Conservation (phyloP, 1,284 basidiomycete genomes). For the Dichomitus squalens region DNA sequence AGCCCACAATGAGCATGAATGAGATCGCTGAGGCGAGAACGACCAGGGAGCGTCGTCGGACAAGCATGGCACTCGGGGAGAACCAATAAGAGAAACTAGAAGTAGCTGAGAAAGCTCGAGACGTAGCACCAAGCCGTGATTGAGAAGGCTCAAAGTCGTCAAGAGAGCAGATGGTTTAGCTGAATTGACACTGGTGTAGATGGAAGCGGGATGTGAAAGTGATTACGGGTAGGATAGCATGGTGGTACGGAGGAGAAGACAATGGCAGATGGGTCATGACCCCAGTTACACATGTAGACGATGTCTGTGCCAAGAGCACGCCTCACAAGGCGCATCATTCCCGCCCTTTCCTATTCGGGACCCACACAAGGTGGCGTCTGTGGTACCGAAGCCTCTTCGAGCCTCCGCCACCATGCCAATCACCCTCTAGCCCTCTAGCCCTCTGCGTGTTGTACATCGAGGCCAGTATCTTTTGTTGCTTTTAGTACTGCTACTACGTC, state of each 20-base stretch:
- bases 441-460: not conserved
- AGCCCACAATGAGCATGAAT: constrained; percentile 12
- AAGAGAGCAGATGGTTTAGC: not conserved
- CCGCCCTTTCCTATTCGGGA: not conserved
- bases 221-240: not conserved
- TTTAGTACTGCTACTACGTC: too few relatives aligned
- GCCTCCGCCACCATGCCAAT: not conserved
- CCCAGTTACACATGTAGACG: not conserved
- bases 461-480: not conserved
- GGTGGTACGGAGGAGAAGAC: not conserved
- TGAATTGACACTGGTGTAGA: not conserved
- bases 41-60: constrained; percentile 20
- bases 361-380: not conserved
- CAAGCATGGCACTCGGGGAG: constrained; percentile 12
- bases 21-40: constrained; percentile 8
- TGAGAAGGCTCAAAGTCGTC: not conserved
- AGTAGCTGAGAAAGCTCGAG: not conserved
- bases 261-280: not conserved
- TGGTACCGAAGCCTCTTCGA: not conserved
- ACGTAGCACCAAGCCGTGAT: not conserved
- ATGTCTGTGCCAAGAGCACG: not conserved
- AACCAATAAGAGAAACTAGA: not conserved
- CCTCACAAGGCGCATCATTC: constrained; percentile 6
- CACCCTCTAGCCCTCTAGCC: not conserved
- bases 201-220: not conserved